Evolutionary conservation across 306 rosid genomes (phyloP), one percentile per base, ranked within the genome.

Genomic region (Acacia crassicarpa): DNA sequence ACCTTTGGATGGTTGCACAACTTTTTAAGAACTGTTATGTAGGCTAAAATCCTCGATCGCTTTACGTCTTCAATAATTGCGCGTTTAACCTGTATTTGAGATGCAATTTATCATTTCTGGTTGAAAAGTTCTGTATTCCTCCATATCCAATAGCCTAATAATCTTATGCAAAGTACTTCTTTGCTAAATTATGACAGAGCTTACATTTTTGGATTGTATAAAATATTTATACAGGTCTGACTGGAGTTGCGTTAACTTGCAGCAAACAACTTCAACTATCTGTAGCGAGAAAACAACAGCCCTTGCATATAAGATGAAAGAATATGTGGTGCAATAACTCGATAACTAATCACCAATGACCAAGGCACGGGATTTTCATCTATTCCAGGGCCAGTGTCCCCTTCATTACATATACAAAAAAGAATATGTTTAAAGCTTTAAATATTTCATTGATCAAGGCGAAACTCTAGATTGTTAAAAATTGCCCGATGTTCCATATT

Each of bases 1-100:
- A 92, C 99, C 97, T 95, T 95, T 45, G 99, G 99, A 85, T 95
- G 99, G 84, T 95, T 95, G 89, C 99, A 95, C 81, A 95, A 90
- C 89, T 95, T 93, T 87, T 93, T 95, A 70, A 95, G 94, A 78
- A 94, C 98, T 70, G 95, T 91, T 83, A 95, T 95, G 83, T 91
- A 91, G 78, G 99, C 97, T 89, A 95, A 92, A 90, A 95, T 95
- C 89, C 93, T 95, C 19, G 99, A 88, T 77, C 89, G 93, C 91
- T 89, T 95, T 70, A 83, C 38, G 65, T 93, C 97, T 89, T 93
- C 99, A 56, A 80, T 78, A 83, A 93, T 90, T 74, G 85, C 98
- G 62, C 91, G 89, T 86, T 90, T 95, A 85, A 95, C 97, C 99
- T 95, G 81, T 74, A 68, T 62, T 87, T 74, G 46, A 63, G 76